phyloP scores from a whole-genome alignment of 148 eudicot species.

The Rhododendron vialii region DNA sequence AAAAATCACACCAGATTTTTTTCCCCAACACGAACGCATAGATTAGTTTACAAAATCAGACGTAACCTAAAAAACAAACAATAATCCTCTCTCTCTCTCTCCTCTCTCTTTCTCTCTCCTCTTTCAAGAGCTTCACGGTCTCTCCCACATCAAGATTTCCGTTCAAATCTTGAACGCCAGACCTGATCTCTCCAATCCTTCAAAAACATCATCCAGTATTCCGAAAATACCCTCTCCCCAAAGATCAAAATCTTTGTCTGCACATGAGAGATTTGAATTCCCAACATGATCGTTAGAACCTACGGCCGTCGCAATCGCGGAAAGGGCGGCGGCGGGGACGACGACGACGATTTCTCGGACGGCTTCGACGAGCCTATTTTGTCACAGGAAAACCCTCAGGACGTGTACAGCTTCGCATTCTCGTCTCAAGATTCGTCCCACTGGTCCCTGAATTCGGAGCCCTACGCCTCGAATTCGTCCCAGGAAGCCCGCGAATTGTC shows the following conservation, averaged over 20 bases:
- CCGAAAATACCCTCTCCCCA: not conserved
- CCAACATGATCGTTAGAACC: slow-evolving; percentile 63
- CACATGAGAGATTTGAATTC: slow-evolving; percentile 20
- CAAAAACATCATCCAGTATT: not conserved
- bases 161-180: slow-evolving; percentile 8
- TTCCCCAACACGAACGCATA: not conserved
- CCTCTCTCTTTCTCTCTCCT: not conserved
- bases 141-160: not conserved
- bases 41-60: not conserved
- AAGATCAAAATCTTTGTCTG: not conserved
- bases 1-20: not conserved
- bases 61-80: not conserved
- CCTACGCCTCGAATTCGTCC: slow-evolving; percentile 17
- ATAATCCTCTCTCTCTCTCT: not conserved
- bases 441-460: slow-evolving; percentile 38
- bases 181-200: not conserved
- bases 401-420: slow-evolving; percentile 40
- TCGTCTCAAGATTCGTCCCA: slow-evolving; percentile 64
- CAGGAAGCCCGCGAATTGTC: slow-evolving; percentile 23
- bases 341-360: slow-evolving; percentile 37
- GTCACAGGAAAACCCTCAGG: slow-evolving; percentile 39
- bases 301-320: slow-evolving; percentile 71
- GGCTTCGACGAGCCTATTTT: slow-evolving; percentile 25
- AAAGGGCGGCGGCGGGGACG: slow-evolving; percentile 22
- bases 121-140: not conserved